Conservation (phyloP, 176 grass and related monocot species). For the Eremochloa ophiuroides region DNA sequence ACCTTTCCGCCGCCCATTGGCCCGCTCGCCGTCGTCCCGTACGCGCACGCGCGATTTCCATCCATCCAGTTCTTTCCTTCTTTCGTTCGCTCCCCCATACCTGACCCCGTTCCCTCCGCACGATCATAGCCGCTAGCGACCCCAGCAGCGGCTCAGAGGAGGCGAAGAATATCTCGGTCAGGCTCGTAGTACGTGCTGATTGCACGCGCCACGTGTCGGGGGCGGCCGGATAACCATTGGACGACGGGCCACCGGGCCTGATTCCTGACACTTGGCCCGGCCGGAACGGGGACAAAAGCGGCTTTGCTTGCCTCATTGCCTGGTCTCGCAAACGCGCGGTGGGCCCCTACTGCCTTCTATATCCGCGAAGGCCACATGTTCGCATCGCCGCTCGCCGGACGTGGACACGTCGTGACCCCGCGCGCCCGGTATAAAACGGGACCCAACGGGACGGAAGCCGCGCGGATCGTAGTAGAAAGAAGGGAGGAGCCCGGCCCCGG, state of each 20-base stretch:
- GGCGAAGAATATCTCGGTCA: background rate
- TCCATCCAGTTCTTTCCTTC: background rate
- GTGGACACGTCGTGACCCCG: conserved; percentile 37
- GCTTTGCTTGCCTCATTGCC: conserved; percentile 12
- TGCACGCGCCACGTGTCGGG: conserved; percentile 21
- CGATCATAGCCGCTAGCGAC: background rate
- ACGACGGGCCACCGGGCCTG: background rate
- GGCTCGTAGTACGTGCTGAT: too few relatives aligned
- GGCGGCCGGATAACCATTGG: conserved; percentile 29
- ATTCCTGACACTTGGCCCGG: conserved; percentile 32
- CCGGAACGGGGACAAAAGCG: conserved; percentile 13
- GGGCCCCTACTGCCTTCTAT: conserved; percentile 15
- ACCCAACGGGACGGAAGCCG: background rate
- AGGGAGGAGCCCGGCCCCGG: background rate
- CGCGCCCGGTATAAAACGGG: conserved; percentile 18
- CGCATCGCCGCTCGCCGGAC: conserved; percentile 2
- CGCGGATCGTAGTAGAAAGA: background rate
- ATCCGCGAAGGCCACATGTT: conserved; percentile 32
- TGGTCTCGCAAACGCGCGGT: conserved; percentile 10
- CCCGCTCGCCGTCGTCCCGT: background rate
- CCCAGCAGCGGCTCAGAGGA: too few relatives aligned
- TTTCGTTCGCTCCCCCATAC: too few relatives aligned
- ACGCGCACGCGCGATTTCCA: background rate
- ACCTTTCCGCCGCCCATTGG: conserved; percentile 38
- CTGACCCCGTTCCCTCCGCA: too few relatives aligned